Conservation (phyloP, 371 early-diverging fungal species). For the Batkoa obscura region DNA sequence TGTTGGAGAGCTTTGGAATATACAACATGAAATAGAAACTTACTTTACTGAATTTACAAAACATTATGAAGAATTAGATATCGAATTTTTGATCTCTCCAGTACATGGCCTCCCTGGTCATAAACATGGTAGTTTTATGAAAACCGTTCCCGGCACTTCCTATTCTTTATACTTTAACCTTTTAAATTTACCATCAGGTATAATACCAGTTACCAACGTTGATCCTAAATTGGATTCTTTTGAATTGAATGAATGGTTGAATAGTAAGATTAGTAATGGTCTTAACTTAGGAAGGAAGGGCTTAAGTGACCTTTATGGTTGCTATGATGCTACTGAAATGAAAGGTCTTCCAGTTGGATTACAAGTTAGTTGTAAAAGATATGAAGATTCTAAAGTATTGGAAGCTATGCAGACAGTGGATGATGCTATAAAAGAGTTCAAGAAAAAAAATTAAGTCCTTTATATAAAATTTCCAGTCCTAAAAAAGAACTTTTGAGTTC, state of each 20-base stretch:
- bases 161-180: background rate
- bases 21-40: background rate
- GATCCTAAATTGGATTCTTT: background rate
- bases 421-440: too few relatives aligned
- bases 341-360: conserved; percentile 1
- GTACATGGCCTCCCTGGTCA: background rate
- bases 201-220: conserved; percentile 1
- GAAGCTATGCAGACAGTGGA: background rate
- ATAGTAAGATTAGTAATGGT: background rate
- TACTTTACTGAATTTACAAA: background rate
- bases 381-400: background rate
- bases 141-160: background rate
- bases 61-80: background rate
- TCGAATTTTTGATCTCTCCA: conserved; percentile 3
- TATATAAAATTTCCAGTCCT: too few relatives aligned
- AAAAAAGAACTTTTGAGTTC: too few relatives aligned
- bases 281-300: background rate
- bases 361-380: background rate
- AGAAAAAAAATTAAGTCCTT: background rate
- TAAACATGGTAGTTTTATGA: background rate
- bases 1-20: background rate
- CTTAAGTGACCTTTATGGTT: background rate
- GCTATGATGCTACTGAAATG: background rate
- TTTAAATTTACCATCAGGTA: background rate
- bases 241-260: background rate